phyloP scores from a whole-genome alignment of 306 rosid species.

The Prinsepia uniflora region DNA sequence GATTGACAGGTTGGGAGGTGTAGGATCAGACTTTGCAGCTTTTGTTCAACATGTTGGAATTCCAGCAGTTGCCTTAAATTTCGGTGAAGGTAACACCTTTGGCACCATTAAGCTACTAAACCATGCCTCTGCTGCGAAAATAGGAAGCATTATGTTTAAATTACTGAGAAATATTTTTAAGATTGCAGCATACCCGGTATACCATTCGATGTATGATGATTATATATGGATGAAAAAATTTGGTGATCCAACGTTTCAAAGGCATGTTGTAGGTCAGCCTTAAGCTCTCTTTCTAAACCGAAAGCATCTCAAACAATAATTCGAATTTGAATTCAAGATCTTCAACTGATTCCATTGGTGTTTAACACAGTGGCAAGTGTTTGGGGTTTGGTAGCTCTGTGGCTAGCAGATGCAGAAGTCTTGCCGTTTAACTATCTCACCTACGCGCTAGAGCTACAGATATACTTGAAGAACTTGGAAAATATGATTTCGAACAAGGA shows the following conservation, averaged over 20 bases:
- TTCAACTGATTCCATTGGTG: not conserved
- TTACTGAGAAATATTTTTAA: not conserved
- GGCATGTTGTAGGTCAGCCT: slow-evolving; percentile 70
- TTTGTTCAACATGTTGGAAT: slow-evolving; percentile 73
- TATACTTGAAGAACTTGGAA: slow-evolving; percentile 33
- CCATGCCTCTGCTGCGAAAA: not conserved
- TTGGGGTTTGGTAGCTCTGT: slow-evolving; percentile 71
- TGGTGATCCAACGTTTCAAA: slow-evolving; percentile 71
- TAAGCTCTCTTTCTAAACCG: not conserved
- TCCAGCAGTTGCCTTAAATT: slow-evolving; percentile 50
- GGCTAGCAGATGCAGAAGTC: slow-evolving; percentile 33
- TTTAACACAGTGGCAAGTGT: slow-evolving; percentile 55
- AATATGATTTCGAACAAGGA: slow-evolving; percentile 38
- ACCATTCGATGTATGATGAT: slow-evolving; percentile 75
- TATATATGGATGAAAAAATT: slow-evolving; percentile 69
- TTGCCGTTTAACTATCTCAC: slow-evolving; percentile 17
- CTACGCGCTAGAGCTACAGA: slow-evolving; percentile 8
- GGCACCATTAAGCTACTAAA: not conserved
- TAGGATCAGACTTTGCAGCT: slow-evolving; percentile 65
- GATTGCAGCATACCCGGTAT: slow-evolving; percentile 52
- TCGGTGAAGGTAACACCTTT: slow-evolving; percentile 45
- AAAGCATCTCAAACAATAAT: not conserved
- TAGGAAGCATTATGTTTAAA: not conserved
- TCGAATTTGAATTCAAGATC: not conserved
- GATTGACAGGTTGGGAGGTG: slow-evolving; percentile 63